Evolutionary conservation across 495 filamentous ascomycete genomes (phyloP).

Genomic region (Evansstolkia leycettana): DNA sequence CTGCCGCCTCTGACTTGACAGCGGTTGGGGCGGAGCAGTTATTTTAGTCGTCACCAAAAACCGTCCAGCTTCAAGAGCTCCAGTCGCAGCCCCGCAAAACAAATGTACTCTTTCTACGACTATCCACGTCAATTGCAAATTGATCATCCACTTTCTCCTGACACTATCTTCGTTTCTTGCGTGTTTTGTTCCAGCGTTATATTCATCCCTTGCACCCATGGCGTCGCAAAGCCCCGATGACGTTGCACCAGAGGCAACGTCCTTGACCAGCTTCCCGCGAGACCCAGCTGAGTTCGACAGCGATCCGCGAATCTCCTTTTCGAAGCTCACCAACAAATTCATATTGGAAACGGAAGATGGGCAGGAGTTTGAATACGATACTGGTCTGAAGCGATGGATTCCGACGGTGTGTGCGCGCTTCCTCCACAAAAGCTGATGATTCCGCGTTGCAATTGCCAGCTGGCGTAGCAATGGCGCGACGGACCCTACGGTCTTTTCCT

Average conservation of each 20-base stretch:
- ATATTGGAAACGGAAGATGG: conserved; percentile 78
- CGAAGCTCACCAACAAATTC: conserved; percentile 65
- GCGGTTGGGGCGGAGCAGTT: too few species aligned
- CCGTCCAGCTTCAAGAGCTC: too few species aligned
- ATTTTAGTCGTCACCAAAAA: too few species aligned
- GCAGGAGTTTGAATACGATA: conserved; percentile 72
- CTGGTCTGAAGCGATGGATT: conserved; percentile 64
- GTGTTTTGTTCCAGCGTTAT: neutral
- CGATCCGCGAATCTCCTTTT: conserved; percentile 80
- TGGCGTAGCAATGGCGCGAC: too few species aligned
- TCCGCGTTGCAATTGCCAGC: too few species aligned
- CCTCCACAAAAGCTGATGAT: neutral
- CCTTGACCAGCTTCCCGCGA: conserved; percentile 45
- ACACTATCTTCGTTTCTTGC: neutral
- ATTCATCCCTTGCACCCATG: conserved; percentile 5
- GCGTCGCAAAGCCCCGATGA: conserved; percentile 13
- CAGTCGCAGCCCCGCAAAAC: too few species aligned
- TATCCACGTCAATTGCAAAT: too few species aligned
- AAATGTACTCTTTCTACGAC: too few species aligned
- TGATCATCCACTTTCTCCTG: neutral
- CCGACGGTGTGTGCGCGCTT: conserved; percentile 42
- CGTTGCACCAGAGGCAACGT: conserved; percentile 7
- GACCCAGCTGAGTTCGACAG: conserved; percentile 63
- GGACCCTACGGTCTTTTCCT: too few species aligned
- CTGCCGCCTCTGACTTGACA: too few species aligned